Conservation (phyloP, 371 early-diverging fungal species). For the Thermomucor indicae-seudaticae region DNA sequence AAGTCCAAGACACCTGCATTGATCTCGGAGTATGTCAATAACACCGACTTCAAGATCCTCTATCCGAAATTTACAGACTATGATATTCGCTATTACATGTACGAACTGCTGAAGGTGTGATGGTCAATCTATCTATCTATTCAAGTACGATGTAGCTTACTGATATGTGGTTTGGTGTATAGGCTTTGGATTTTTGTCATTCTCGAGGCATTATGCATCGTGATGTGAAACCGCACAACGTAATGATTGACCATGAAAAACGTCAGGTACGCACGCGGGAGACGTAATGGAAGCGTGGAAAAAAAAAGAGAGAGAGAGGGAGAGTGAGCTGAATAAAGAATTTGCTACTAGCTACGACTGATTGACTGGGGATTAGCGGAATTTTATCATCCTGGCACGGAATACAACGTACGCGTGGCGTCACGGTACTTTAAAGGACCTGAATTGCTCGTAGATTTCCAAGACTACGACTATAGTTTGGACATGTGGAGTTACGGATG, state of each 20-base stretch:
- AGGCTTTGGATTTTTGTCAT: conserved; percentile 97
- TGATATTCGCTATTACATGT: conserved; percentile 96
- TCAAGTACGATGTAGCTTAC: not conserved
- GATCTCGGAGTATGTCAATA: conserved; percentile 94
- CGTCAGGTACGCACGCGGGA: conserved; percentile 56
- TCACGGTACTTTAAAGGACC: conserved; percentile 99
- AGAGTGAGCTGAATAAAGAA: not conserved
- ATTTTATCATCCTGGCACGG: conserved; percentile 97
- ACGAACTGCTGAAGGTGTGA: conserved; percentile 87
- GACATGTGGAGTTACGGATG: conserved; percentile 99
- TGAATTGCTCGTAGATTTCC: conserved; percentile 97
- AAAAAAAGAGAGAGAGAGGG: not conserved
- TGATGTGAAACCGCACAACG: conserved; percentile 99
- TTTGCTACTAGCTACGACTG: conserved; percentile 69
- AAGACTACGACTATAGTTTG: conserved; percentile 97
- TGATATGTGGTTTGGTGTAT: not conserved
- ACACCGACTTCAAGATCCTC: conserved; percentile 69
- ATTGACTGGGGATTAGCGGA: conserved; percentile 99
- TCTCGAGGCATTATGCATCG: conserved; percentile 99
- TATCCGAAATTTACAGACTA: conserved; percentile 80
- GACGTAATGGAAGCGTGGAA: conserved; percentile 17
- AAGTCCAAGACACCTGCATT: conserved; percentile 93
- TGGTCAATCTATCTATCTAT: not conserved
- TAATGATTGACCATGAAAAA: conserved; percentile 98
- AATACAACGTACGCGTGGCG: conserved; percentile 98